A percentile compares a stretch with the other conserved stretches of the same genome.
These are phyloP conservation scores for Lyophyllum decastes DNA, from an alignment of 768 basidiomycete genomes.

Conservation along the genomic window DNA sequence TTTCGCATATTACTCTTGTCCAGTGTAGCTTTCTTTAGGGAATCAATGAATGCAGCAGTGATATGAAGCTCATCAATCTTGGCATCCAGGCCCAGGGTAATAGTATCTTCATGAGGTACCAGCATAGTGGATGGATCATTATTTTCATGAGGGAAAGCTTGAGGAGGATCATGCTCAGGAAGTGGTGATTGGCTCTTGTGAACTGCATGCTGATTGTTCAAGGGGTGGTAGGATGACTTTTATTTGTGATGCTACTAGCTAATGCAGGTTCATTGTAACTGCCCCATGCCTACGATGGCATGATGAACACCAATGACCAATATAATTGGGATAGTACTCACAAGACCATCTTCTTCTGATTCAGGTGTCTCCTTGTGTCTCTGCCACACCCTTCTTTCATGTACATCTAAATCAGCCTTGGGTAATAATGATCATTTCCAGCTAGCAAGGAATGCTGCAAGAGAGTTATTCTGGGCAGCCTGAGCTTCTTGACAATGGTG, in stretches of 20 bases:
- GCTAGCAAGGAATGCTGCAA: not conserved
- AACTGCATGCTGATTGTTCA: not conserved
- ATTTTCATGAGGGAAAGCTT: not conserved
- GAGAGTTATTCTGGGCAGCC: not conserved
- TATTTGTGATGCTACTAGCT: too few relatives aligned
- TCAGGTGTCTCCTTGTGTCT: too few relatives aligned
- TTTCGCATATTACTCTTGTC: conserved; percentile 23
- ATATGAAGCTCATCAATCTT: conserved; percentile 1
- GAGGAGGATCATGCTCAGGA: not conserved
- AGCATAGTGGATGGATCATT: not conserved
- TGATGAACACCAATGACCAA: too few relatives aligned
- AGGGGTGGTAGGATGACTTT: too few relatives aligned
- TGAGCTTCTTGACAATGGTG: not conserved
- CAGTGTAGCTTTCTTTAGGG: conserved; percentile 23
- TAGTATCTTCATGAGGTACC: not conserved
- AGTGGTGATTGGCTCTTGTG: not conserved
- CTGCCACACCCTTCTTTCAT: not conserved
- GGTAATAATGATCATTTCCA: too few relatives aligned
- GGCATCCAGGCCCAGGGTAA: not conserved
- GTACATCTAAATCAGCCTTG: not conserved
- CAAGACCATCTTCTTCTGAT: too few relatives aligned
- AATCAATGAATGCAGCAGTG: conserved; percentile 20
- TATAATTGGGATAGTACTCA: too few relatives aligned
- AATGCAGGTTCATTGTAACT: too few relatives aligned
- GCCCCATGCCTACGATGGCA: too few relatives aligned